Percentiles rank a stretch among this genome's conserved stretches.
Conservation (phyloP, 2,329 filamentous ascomycete genomes). For the Colletotrichum gloeosporioides region DNA sequence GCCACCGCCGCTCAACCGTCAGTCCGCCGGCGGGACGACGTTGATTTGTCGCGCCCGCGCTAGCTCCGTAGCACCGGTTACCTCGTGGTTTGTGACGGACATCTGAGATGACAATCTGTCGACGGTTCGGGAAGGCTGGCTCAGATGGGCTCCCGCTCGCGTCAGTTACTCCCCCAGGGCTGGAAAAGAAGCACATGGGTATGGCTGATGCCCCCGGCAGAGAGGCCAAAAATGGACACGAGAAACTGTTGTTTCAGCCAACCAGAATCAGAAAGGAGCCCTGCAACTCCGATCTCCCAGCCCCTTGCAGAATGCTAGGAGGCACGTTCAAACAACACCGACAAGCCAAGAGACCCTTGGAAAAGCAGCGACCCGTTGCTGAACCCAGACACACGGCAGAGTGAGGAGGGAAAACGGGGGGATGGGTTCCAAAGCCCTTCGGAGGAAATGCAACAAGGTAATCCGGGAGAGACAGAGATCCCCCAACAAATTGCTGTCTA, state of each 20-base stretch:
- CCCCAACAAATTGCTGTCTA: constrained; percentile 10
- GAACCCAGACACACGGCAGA: background rate
- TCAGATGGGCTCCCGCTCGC: constrained; percentile 8
- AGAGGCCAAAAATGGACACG: constrained; percentile 25
- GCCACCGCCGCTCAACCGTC: background rate
- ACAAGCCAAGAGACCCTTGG: constrained; percentile 1
- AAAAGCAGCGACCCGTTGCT: background rate
- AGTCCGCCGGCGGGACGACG: background rate
- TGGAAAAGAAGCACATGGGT: constrained; percentile 10
- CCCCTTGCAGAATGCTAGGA: constrained; percentile 15
- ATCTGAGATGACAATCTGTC: constrained; percentile 10
- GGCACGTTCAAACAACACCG: background rate
- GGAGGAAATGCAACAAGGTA: constrained; percentile 3
- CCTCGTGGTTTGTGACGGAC: constrained; percentile 2
- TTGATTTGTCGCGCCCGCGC: background rate
- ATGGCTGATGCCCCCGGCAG: background rate
- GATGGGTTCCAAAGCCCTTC: background rate
- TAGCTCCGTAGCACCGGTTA: background rate
- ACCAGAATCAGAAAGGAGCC: constrained; percentile 16
- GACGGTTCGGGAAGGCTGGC: background rate
- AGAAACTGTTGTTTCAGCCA: constrained; percentile 24
- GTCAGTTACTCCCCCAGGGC: background rate
- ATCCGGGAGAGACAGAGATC: background rate
- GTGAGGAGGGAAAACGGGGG: background rate
- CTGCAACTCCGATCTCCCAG: constrained; percentile 19